A percentile compares a stretch with the other conserved stretches of the same genome.
Evolutionary conservation across 495 filamentous ascomycete species (phyloP).

Genomic region (Hypoxylon subgilvum): DNA sequence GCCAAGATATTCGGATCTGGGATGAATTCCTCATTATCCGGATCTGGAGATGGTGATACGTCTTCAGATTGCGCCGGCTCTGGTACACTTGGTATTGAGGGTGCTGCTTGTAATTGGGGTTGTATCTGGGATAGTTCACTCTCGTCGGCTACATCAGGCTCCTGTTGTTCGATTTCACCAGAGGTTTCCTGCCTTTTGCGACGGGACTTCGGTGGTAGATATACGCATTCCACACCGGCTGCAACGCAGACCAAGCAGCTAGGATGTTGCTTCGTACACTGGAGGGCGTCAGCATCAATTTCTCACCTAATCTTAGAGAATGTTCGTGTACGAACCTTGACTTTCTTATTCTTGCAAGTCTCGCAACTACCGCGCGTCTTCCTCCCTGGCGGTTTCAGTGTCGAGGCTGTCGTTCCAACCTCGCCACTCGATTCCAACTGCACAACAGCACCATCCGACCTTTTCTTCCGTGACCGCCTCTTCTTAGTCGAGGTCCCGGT

Average conservation of each 20-base stretch:
- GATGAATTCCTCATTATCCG: constrained; percentile 41
- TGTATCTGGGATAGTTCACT: constrained; percentile 5
- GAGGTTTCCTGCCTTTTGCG: constrained; percentile 29
- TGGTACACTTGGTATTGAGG: neutral
- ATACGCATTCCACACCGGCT: constrained; percentile 41
- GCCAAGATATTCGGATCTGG: constrained; percentile 40
- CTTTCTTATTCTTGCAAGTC: constrained; percentile 43
- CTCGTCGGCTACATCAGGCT: constrained; percentile 25
- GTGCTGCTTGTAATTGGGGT: constrained; percentile 1
- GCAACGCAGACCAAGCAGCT: constrained; percentile 46
- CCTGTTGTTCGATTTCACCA: constrained; percentile 19
- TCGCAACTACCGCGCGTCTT: constrained; percentile 48
- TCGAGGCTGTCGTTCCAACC: constrained; percentile 35
- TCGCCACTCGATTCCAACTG: constrained; percentile 26
- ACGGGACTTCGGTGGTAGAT: constrained; percentile 41
- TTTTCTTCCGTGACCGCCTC: constrained; percentile 40
- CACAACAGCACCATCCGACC: constrained; percentile 30
- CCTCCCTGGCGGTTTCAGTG: constrained; percentile 23
- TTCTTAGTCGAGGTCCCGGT: constrained; percentile 30
- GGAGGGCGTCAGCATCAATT: constrained; percentile 4
- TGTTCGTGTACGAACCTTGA: constrained; percentile 31
- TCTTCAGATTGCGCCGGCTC: neutral
- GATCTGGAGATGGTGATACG: constrained; percentile 14
- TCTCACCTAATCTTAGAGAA: neutral
- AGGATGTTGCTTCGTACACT: constrained; percentile 53